phyloP scores from a whole-genome alignment of 2,329 filamentous ascomycete species.

The Monosporascus sp. region DNA sequence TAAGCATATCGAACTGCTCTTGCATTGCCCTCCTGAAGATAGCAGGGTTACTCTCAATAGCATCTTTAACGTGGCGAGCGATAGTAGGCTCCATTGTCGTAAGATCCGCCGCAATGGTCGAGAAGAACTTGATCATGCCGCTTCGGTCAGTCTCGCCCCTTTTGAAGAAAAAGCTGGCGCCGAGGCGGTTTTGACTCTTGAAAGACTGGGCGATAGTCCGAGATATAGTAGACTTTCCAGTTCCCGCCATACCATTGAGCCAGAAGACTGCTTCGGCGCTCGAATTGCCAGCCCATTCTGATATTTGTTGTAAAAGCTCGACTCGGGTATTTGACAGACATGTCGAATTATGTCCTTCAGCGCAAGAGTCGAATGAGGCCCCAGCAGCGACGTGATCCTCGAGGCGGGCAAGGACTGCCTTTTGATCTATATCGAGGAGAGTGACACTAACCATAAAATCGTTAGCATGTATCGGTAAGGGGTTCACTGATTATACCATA shows the following conservation, averaged over 20 bases:
- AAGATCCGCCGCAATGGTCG: slow-evolving; percentile 33
- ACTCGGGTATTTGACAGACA: slow-evolving; percentile 27
- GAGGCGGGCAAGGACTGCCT: slow-evolving; percentile 1
- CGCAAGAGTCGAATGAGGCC: slow-evolving; percentile 29
- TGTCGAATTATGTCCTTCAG: slow-evolving; percentile 25
- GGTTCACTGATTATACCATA: no score
- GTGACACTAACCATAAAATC: neutral
- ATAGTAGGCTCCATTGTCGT: slow-evolving; percentile 21
- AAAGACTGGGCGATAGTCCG: no score
- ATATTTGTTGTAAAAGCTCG: slow-evolving; percentile 25
- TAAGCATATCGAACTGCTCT: slow-evolving; percentile 37
- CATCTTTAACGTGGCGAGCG: slow-evolving; percentile 17
- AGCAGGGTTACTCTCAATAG: slow-evolving; percentile 24
- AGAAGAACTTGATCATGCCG: slow-evolving; percentile 30
- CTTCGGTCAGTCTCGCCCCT: slow-evolving; percentile 32
- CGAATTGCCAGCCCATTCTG: no score
- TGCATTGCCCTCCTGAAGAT: slow-evolving; percentile 22
- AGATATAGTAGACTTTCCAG: no score
- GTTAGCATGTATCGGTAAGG: neutral
- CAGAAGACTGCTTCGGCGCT: no score
- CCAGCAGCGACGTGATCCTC: slow-evolving; percentile 7
- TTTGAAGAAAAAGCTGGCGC: no score
- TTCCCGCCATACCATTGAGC: slow-evolving; percentile 35
- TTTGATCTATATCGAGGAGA: neutral
- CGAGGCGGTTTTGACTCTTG: no score